A percentile compares a stretch with the other conserved stretches of the same genome.
Conservation (phyloP, 106 monocot genomes). For the Phalaenopsis aphrodite region DNA sequence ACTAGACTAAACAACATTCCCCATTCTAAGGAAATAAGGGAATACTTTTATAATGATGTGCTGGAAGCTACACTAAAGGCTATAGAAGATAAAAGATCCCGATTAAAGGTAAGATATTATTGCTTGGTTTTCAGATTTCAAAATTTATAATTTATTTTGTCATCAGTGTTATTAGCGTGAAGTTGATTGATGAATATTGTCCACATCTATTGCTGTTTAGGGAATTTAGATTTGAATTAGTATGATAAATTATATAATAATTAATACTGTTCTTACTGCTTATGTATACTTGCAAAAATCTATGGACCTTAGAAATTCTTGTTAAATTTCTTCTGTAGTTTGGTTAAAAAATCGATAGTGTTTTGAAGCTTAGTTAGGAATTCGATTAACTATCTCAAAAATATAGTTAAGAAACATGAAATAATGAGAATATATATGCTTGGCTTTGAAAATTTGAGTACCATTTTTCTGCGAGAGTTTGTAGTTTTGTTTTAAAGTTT, state of each 20-base stretch:
- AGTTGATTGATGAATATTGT: not conserved
- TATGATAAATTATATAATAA: not conserved
- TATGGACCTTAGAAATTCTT: not conserved
- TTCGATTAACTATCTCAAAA: too few relatives aligned
- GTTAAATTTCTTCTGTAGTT: not conserved
- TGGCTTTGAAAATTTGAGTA: too few relatives aligned
- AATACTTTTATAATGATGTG: slow-evolving; percentile 88
- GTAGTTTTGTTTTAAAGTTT: too few relatives aligned
- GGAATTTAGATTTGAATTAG: not conserved
- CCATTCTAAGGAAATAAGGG: slow-evolving; percentile 90
- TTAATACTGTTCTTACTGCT: not conserved
- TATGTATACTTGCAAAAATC: not conserved
- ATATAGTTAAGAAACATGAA: too few relatives aligned
- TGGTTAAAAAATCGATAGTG: not conserved
- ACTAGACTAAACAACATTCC: slow-evolving; percentile 92
- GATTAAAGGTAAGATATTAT: slow-evolving; percentile 53
- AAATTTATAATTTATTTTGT: not conserved
- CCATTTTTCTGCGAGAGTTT: too few relatives aligned
- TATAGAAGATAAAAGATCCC: slow-evolving; percentile 65
- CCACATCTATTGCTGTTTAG: not conserved
- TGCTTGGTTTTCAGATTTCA: not conserved
- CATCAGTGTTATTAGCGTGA: not conserved
- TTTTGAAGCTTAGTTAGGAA: not conserved
- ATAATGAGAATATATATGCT: too few relatives aligned
- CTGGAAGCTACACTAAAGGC: slow-evolving; percentile 59